Evolutionary conservation across 2,329 filamentous ascomycete genomes (phyloP).

Genomic region (Cladosporium austrohemisphaericum): DNA sequence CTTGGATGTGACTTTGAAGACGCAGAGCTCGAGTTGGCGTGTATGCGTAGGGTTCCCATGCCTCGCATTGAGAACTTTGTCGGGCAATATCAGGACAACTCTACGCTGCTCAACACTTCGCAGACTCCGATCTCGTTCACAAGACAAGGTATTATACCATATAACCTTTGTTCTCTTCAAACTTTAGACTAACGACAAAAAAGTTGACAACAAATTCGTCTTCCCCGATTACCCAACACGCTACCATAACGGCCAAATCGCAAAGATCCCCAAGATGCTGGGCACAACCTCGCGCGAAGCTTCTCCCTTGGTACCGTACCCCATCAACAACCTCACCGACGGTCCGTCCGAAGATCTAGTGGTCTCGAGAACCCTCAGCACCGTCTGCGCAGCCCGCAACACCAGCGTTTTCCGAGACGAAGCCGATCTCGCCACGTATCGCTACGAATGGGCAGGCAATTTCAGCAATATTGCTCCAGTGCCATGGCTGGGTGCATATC

Average conservation of each 20-base stretch:
- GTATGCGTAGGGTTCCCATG: slow-evolving; percentile 34
- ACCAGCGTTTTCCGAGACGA: slow-evolving; percentile 28
- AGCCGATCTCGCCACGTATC: slow-evolving; percentile 31
- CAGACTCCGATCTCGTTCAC: slow-evolving; percentile 26
- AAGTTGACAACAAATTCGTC: slow-evolving; percentile 27
- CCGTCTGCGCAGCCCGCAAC: slow-evolving; percentile 30
- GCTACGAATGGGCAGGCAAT: slow-evolving; percentile 38
- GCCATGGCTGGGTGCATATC: slow-evolving; percentile 37
- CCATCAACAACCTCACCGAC: slow-evolving; percentile 10
- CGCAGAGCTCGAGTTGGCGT: slow-evolving; percentile 33
- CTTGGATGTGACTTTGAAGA: slow-evolving; percentile 33
- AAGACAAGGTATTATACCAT: slow-evolving; percentile 32
- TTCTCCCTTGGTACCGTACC: slow-evolving; percentile 30
- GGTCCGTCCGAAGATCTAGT: not conserved
- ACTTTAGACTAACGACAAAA: slow-evolving; percentile 15
- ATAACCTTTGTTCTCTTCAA: not conserved
- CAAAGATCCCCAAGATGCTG: slow-evolving; percentile 40
- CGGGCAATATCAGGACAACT: slow-evolving; percentile 29
- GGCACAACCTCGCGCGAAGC: slow-evolving; percentile 38
- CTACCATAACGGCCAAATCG: slow-evolving; percentile 33
- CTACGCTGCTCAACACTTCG: slow-evolving; percentile 11
- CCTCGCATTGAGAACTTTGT: slow-evolving; percentile 33
- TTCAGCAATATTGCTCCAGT: slow-evolving; percentile 35
- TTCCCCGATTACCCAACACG: slow-evolving; percentile 28
- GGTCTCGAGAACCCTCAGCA: slow-evolving; percentile 20